Evolutionary conservation across 2,329 filamentous ascomycete genomes (phyloP).

Genomic region (Periglandula ipomoeae): DNA sequence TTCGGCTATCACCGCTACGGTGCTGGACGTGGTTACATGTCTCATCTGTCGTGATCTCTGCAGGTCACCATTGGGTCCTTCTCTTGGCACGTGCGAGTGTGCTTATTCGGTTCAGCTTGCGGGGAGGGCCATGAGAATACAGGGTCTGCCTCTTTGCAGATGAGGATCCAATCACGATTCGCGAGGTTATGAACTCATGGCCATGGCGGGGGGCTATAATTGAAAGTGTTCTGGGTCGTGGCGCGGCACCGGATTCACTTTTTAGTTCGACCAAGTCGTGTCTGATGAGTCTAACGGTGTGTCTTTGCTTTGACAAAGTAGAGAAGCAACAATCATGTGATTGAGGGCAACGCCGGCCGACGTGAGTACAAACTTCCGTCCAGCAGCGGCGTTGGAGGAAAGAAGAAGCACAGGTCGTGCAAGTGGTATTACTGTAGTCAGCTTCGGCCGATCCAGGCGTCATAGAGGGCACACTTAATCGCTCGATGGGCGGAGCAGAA

Average conservation of each 20-base stretch:
- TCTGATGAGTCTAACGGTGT: neutral
- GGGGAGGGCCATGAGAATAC: neutral
- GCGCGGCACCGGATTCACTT: neutral
- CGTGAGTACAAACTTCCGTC: neutral
- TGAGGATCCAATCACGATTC: neutral
- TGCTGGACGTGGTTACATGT: neutral
- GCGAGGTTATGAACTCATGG: neutral
- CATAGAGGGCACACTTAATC: neutral
- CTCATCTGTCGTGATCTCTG: constrained; percentile 6
- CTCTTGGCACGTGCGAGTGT: neutral
- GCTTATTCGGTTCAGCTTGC: neutral
- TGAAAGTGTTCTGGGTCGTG: neutral
- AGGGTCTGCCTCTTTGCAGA: neutral
- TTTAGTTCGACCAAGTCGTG: neutral
- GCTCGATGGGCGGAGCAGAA: neutral
- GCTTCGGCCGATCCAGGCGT: too few species aligned
- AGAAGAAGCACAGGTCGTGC: too few species aligned
- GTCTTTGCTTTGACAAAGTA: too few species aligned
- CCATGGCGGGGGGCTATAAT: neutral
- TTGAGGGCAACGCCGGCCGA: neutral
- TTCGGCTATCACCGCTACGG: neutral
- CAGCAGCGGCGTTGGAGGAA: neutral
- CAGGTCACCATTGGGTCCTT: neutral
- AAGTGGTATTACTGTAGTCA: too few species aligned
- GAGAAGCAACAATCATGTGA: neutral